Conservation (phyloP, 192 early-diverging fungal genomes). For the Gryganskiella cystojenkinii region DNA sequence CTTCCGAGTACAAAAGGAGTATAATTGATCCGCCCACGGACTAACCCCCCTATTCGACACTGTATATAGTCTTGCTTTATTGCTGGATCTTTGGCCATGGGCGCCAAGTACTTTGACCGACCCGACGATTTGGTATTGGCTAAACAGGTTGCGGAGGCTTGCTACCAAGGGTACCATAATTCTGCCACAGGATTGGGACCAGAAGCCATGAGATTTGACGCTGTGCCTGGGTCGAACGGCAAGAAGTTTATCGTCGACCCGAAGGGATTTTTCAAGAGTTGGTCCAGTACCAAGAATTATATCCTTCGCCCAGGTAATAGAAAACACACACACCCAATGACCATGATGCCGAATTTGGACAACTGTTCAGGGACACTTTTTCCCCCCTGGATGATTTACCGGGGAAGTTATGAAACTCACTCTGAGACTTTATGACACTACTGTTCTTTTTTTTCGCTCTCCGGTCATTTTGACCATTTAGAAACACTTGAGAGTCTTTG, state of each 20-base stretch:
- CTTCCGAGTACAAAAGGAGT: too few relatives aligned
- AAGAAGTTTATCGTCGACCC: constrained; percentile 8
- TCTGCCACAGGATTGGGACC: constrained; percentile 64
- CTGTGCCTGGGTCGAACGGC: neutral
- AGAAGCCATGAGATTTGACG: constrained; percentile 53
- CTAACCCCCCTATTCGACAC: neutral
- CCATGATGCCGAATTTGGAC: too few relatives aligned
- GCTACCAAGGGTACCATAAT: constrained; percentile 57
- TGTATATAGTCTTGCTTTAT: constrained; percentile 63
- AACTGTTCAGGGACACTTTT: neutral
- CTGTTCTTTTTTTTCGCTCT: too few relatives aligned
- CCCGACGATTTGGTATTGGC: constrained; percentile 49
- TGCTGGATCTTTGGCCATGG: constrained; percentile 60
- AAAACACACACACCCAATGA: too few relatives aligned
- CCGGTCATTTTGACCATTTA: constrained; percentile 19
- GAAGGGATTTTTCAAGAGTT: constrained; percentile 17
- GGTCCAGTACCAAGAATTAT: constrained; percentile 25
- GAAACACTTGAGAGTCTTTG: constrained; percentile 83
- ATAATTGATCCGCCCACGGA: neutral
- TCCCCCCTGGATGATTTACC: too few relatives aligned
- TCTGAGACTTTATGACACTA: too few relatives aligned
- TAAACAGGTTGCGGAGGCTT: constrained; percentile 52
- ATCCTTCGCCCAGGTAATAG: constrained; percentile 63
- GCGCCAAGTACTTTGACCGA: constrained; percentile 54
- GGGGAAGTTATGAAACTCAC: too few relatives aligned